Evolutionary conservation across 768 basidiomycete species (phyloP), one percentile per base, ranked within the genome.

Genomic region (Amanita rubescens): DNA sequence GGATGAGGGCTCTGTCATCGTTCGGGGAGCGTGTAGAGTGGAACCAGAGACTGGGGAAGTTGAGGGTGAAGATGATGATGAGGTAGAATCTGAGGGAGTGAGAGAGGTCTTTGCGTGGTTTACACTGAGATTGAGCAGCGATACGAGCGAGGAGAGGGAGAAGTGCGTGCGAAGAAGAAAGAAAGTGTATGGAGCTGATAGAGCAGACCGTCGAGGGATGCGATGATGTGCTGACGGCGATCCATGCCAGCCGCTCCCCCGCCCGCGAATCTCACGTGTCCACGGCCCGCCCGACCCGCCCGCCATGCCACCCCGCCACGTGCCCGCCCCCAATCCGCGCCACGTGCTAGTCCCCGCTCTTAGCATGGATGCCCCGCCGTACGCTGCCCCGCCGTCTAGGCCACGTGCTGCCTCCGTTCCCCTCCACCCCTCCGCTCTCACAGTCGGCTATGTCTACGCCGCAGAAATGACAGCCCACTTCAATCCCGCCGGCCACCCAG

Each of bases 401-500:
- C 69, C 70, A 44, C 73, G 78, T 39, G 73, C 78, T 43, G 66
- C 67, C 15, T 79, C 78, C 17, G 64, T 76, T 11, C 76, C 77
- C 12, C 60, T 73, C 44, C 60, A 68, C 52, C 62, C 60, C 15
- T 61, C 71, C 39, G 67, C 68, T 30, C 70, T 69, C 55, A 73
- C 74, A 8, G 88, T 93, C 47, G 94, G 93, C 45, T 93, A 87
- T 71, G 84, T 95, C 53, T 98, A 91, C 63, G 87, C 90, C 22
- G 62, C 75, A 0, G 80, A 86, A 58, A 98, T 98, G 95, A 85
- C 88, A 69, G 69, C 81, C 15, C 96, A 97, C 69, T 81, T 77
- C 48, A 82, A 80, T 39, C 73, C 75, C n/a, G 70, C 74, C 20
- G 78, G 74, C 15, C 75, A 75, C 49, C 77, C 77, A 38, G 82